These are phyloP conservation scores for Talaromyces adpressus DNA, from an alignment of 495 filamentous ascomycete species.

Conservation along the genomic window DNA sequence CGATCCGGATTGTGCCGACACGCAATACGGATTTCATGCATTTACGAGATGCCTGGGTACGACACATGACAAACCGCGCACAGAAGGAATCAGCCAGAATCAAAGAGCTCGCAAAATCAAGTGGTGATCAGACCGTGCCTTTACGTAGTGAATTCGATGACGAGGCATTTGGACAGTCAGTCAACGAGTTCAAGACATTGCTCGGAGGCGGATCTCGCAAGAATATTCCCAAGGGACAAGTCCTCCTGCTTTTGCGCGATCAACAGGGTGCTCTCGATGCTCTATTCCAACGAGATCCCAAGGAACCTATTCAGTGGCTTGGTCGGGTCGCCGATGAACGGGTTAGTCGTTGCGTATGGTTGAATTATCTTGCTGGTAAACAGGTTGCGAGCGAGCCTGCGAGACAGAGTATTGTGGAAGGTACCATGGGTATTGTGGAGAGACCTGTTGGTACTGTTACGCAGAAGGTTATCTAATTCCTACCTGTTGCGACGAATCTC, in stretches of 20 bases:
- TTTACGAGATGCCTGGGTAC: conserved; percentile 82
- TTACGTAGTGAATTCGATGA: conserved; percentile 48
- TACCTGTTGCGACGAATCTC: background rate
- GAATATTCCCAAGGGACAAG: conserved; percentile 66
- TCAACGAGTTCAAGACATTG: conserved; percentile 67
- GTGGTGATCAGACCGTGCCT: background rate
- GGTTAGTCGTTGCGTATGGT: conserved; percentile 74
- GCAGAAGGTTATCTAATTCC: conserved; percentile 52
- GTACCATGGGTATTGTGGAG: conserved; percentile 81
- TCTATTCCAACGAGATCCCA: conserved; percentile 50
- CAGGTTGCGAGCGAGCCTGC: conserved; percentile 80
- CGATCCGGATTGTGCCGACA: conserved; percentile 73
- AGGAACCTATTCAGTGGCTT: conserved; percentile 42
- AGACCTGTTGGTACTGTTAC: conserved; percentile 81
- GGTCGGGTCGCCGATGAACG: conserved; percentile 72
- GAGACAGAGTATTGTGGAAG: conserved; percentile 75
- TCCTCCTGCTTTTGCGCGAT: conserved; percentile 67
- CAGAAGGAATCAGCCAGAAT: conserved; percentile 25
- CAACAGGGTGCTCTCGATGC: conserved; percentile 57
- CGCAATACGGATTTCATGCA: conserved; percentile 89
- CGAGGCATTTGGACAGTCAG: conserved; percentile 60
- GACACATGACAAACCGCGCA: conserved; percentile 69
- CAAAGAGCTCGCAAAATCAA: conserved; percentile 13
- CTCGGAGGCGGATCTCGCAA: conserved; percentile 63
- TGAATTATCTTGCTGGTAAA: conserved; percentile 82